These are phyloP conservation scores for Pseudocercospora vitis DNA, from an alignment of 2,329 filamentous ascomycete species.

Conservation along the genomic window DNA sequence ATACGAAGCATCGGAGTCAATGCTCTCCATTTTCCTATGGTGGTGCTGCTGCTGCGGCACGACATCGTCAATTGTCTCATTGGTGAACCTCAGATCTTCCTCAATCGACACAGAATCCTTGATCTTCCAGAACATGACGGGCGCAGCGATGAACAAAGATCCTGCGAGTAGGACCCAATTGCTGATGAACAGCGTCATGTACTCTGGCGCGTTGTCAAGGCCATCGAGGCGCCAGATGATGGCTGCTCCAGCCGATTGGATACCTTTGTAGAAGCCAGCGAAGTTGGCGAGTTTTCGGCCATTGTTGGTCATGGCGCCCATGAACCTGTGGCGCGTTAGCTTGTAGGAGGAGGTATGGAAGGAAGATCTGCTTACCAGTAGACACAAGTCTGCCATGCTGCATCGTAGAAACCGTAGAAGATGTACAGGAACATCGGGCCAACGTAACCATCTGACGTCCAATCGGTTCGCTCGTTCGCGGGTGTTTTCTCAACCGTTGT, in stretches of 20 bases:
- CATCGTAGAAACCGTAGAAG: conserved; percentile 85
- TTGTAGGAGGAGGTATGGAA: not conserved
- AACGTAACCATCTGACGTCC: conserved; percentile 65
- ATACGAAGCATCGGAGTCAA: conserved; percentile 1
- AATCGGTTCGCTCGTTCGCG: conserved; percentile 55
- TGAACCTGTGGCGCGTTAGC: conserved; percentile 52
- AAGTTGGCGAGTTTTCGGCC: conserved; percentile 87
- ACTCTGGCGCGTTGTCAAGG: conserved; percentile 53
- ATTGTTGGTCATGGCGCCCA: conserved; percentile 90
- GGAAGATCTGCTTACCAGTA: conserved; percentile 65
- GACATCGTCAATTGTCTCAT: conserved; percentile 76
- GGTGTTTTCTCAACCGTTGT: conserved; percentile 22
- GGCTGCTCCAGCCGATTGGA: conserved; percentile 81
- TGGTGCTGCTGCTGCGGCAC: conserved; percentile 10
- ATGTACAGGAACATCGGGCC: conserved; percentile 86
- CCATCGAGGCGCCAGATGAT: conserved; percentile 71
- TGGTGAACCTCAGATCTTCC: conserved; percentile 81
- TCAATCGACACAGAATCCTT: conserved; percentile 73
- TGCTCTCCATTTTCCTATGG: not conserved
- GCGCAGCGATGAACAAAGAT: conserved; percentile 71
- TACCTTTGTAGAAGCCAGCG: conserved; percentile 83
- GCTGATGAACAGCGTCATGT: conserved; percentile 68
- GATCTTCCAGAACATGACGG: conserved; percentile 76
- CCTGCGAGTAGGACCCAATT: conserved; percentile 74
- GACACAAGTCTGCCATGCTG: conserved; percentile 81